Evolutionary conservation across 805 yeast species (phyloP), one percentile per base, ranked within the genome.

Genomic region (Pichia occidentalis): DNA sequence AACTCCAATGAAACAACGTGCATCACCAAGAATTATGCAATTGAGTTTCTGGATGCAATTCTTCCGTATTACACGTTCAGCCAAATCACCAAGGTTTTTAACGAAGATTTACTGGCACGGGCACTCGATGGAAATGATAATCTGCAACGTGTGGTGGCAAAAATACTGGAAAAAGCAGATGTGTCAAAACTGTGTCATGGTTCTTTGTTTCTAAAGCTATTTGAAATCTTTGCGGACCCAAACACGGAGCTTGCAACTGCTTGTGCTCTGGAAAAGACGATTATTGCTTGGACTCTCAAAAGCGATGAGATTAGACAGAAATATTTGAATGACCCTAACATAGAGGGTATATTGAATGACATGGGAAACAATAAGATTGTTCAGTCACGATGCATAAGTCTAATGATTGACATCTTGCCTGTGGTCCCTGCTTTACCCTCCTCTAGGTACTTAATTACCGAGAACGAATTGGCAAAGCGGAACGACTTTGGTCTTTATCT

Each of bases 261-360:
- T 6, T 41, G 39, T 21, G 47, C 42, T 17, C 44, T 51, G 5
- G 57, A 53, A 17, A 44, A 42, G 10, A 45, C 51, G 4, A 30
- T 63, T 5, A 44, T 49, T 2, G 28, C 34, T 2, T 37, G 56
- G 14, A 47, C 59, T 1, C 21, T 32, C 7, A 31, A 38, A 4
- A 65, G 67, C 7, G 59, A 54, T 17, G 46, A 59, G 24, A 45
- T 63, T 11, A 49, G 56, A 34, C 48, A 61, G 24, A 37, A 61
- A 32, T 33, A 64, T 9, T 37, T 52, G 5, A 50, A 60, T 1
- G 47, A 50, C 26, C 5, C 14, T 9, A 58, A 52, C 21, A 46
- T 58, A 16, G 31, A 50, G 14, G 37, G 39, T 4, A 24, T 51
- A 9, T 41, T 64, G 26, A 17, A 28, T 4, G 29, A 43, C 17